These are phyloP conservation scores for Trichoderma atrobrunneum DNA, from an alignment of 2,329 filamentous ascomycete species.

Conservation along the genomic window DNA sequence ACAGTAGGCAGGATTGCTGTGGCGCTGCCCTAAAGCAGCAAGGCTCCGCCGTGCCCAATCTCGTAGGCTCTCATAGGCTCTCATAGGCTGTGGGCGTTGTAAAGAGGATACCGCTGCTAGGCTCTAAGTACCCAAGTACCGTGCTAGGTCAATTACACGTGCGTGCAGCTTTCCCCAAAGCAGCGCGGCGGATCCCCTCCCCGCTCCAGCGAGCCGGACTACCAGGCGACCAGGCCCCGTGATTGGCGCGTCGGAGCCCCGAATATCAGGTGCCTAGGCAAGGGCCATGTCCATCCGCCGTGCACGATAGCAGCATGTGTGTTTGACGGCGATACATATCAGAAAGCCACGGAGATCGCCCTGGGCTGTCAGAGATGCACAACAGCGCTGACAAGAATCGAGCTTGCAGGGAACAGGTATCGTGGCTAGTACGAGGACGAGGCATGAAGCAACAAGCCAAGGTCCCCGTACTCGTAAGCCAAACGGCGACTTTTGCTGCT, in stretches of 20 bases:
- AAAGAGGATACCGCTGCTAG: neutral
- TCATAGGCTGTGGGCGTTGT: neutral
- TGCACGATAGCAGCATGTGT: neutral
- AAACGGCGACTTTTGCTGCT: neutral
- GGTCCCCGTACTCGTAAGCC: neutral
- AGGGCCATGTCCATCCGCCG: neutral
- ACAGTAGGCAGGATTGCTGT: neutral
- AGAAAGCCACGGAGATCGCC: neutral
- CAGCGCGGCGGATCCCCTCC: constrained; percentile 3
- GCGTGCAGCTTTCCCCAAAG: constrained; percentile 16
- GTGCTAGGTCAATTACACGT: constrained; percentile 10
- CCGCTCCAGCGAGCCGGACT: neutral
- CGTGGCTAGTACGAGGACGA: neutral
- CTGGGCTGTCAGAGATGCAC: neutral
- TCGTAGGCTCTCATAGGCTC: neutral
- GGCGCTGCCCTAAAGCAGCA: neutral
- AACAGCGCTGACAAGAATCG: neutral
- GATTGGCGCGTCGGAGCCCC: constrained; percentile 2
- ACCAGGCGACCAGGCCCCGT: neutral
- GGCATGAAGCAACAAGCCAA: neutral
- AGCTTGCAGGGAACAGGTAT: neutral
- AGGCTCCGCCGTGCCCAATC: neutral
- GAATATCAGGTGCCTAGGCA: neutral
- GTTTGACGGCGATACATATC: neutral
- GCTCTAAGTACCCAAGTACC: neutral